Base-by-base conservation (phyloP, 352 stramenopile genomes). In the Phytopythium oedochilum region DNA sequence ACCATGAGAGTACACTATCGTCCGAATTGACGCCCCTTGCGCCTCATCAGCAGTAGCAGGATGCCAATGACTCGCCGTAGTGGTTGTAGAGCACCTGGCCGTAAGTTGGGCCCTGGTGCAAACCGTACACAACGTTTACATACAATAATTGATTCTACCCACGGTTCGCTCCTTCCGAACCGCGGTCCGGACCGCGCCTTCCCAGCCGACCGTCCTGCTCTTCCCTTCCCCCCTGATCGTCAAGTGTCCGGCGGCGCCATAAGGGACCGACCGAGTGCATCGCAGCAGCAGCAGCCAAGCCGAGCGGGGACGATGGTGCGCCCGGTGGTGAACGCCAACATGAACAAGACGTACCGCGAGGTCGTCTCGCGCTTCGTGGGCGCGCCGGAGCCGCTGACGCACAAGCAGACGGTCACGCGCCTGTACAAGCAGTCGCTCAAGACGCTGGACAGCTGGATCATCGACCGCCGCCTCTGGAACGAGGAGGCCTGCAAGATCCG, bases 381-480 rank as follows among this genome's bases (percentile, higher is more conserved):
- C 52, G 59, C 66, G n/a, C 38, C 64, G 51, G 68, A 79, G 61
- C 73, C 78, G 65, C 78, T 97, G 38, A 76, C 86, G 64, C 88
- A 97, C 73, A 88, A 93, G 75, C 88, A 97, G 73, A 81, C 70
- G 48, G 88, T 96, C 56, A 83, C 80, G 69, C 83, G 95, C 28
- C 73, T 99, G 63, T 99, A 99, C 73, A 96, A 97, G 62, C 73
- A 97, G 65, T 92, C 89, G 57, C 85, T 99, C 63, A 97, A 97
- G 80, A 88, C 81, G 40, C 73, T 98, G 47, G 78, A 91, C 53
- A 96, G 78, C 70, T 99, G 95, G 95, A 68, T 91, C 59, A 97
- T 98, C 59, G 94, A 98, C 75, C 87, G 96, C 60, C 89, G 97
- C 58, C 83, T 98, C 59, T 98, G 97, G 78, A 94, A 97, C 71